A percentile compares a stretch with the other conserved stretches of the same genome.
Evolutionary conservation across 805 yeast species (phyloP).

Genomic region (Ogataea allantospora): DNA sequence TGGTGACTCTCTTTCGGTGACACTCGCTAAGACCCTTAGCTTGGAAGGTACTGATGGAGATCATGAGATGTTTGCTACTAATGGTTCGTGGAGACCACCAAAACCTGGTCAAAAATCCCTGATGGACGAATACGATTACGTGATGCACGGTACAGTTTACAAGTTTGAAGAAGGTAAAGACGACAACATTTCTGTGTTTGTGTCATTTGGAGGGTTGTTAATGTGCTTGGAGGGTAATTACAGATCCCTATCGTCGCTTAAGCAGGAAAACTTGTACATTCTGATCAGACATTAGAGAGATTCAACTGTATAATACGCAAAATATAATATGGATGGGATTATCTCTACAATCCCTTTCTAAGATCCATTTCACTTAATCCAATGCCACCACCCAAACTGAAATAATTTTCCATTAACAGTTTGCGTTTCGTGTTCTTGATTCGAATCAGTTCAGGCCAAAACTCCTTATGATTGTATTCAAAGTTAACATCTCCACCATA

Average conservation of each 20-base stretch:
- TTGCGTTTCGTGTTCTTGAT: constrained; percentile 57
- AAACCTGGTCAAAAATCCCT: constrained; percentile 78
- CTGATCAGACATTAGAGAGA: constrained; percentile 63
- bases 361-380: constrained; percentile 85
- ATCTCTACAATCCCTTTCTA: constrained; percentile 40
- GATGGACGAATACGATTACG: constrained; percentile 97
- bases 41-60: constrained; percentile 47
- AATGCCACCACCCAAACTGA: constrained; percentile 64
- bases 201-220: constrained; percentile 93
- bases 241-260: constrained; percentile 80
- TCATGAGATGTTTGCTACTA: constrained; percentile 47
- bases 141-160: constrained; percentile 97
- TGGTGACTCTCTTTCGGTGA: constrained; percentile 78
- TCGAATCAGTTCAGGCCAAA: constrained; percentile 73
- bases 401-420: constrained; percentile 63
- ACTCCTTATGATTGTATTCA: constrained; percentile 73
- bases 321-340: constrained; percentile 1
- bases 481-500: constrained; percentile 88
- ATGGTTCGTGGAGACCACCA: constrained; percentile 80
- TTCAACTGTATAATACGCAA: constrained; percentile 9
- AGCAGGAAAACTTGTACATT: constrained; percentile 91
- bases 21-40: constrained; percentile 74
- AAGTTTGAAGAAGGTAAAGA: constrained; percentile 83
- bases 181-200: constrained; percentile 79
- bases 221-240: constrained; percentile 94